Evolutionary conservation across 352 stramenopile genomes (phyloP), one percentile per base, ranked within the genome.

Genomic region (Pythium graminicola): DNA sequence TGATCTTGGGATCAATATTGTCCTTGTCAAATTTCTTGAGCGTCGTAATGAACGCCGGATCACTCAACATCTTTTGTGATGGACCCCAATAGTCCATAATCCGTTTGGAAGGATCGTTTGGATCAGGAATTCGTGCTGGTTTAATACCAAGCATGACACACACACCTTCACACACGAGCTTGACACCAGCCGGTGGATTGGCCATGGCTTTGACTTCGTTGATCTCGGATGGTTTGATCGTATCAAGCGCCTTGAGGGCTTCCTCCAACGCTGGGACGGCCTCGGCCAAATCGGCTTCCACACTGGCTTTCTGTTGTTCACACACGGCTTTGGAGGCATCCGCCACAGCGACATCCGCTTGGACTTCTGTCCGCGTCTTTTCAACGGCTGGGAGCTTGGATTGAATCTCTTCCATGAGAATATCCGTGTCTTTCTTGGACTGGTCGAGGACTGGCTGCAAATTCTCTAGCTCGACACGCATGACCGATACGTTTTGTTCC

Each of bases 401-500:
- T 44, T 96, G 80, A 46, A 98, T 97, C 63, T 97, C 85, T 7
- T 79, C 72, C 93, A 98, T 98, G 6, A 98, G 57, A 23, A 89
- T 76, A 23, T 96, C 91, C 0, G 92, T 98, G 48, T 97, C 93
- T 44, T 90, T 83, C 32, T 90, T 94, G 3, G 84, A 96, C 49
- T 95, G 63, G 49, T 95, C 81, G 2, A 98, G 73, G 24, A 97
- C 85, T 6, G 93, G 93, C 50, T 98, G 94, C 29, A 98, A 60
- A 20, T 97, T 89, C 50, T 95, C 86, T 22, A 98, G 76, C 56
- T 98, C 89, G 39, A 93, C 87, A 17, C 96, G 89, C 92, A 98
- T 97, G 10, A 91, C 75, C 2, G 86, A 91, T 97, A 93, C 84
- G 14, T 90, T 69, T 1, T 64, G 54, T 40, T 93, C 89, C 10